Evolutionary conservation across 768 basidiomycete genomes (phyloP), one percentile per base, ranked within the genome.

Genomic region (Tricholoma sp.): DNA sequence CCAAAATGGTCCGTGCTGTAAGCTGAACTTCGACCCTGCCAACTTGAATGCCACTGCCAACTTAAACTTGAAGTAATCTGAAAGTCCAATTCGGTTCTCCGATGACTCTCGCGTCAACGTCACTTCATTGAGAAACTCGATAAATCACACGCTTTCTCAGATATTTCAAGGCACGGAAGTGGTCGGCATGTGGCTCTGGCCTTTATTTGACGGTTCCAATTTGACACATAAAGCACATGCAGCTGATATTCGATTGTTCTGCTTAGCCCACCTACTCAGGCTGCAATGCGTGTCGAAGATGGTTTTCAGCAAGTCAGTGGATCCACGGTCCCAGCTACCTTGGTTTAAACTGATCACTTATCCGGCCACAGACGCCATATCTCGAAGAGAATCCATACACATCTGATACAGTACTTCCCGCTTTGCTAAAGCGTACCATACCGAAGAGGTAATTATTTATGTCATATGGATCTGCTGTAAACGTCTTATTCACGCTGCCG

Each of bases 381-480:
- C 67, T 67, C 0, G 82, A 85, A 59, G 78, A 76, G 34, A 83
- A 89, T 67, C 80, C 82, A 4, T 89, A 83, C 61, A 72, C 74
- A 34, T 70, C 76, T 24, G 89, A 92, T 65, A 76, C 80, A 0
- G 84, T 84, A 6, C 71, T 92, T 5, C 84, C 85, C 8, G 69
- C 70, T 39, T 66, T 92, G 20, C 66, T 91, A 54, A 80, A 78
- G 66, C 77, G 88, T 32, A 63, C 80, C 7, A 60, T 89, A 1
- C 85, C 88, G 4, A 36, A 64, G 24, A 71, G 65, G 79, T 81
- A 6, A 57, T 24, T 24, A 24, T 24, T 71, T 61, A 13, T 31
- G 13, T 52, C 15, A 17, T 15, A 2, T 47, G 6, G 13, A 29
- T 15, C n/a, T 9, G 2, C 47, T 17, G 2, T 4, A 6, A 2